phyloP scores from a whole-genome alignment of 345 rosid species.

The Populus deltoides region DNA sequence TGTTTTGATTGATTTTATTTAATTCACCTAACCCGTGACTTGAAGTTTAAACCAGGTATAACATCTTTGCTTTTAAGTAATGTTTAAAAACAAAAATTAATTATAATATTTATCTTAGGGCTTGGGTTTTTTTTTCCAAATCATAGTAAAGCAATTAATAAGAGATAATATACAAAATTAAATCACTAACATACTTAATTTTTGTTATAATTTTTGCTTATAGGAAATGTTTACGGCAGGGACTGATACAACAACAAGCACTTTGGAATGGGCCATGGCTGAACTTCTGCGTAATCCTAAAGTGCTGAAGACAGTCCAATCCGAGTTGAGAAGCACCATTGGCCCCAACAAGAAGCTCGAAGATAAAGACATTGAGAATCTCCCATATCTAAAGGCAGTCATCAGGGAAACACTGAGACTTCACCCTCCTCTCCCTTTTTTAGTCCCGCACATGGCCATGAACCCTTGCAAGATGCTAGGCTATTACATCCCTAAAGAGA shows the following conservation, averaged over 20 bases:
- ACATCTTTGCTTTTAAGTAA: no score
- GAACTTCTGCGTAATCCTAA: constrained; percentile 63
- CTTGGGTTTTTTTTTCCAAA: no score
- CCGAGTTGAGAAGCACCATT: constrained; percentile 45
- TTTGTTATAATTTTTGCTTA: background rate
- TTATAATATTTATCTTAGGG: no score
- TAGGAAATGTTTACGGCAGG: constrained; percentile 87
- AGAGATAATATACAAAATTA: background rate
- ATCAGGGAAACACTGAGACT: constrained; percentile 73
- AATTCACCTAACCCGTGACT: no score
- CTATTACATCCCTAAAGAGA: constrained; percentile 60
- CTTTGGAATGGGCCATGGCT: constrained; percentile 86
- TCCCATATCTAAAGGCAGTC: constrained; percentile 65
- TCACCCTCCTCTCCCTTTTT: constrained; percentile 75
- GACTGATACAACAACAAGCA: constrained; percentile 83
- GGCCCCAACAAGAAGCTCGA: constrained; percentile 36
- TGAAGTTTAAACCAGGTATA: no score
- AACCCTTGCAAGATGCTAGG: constrained; percentile 50
- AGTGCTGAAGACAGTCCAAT: constrained; percentile 43
- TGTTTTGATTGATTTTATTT: no score
- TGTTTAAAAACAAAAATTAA: no score
- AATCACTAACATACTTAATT: background rate
- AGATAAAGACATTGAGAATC: constrained; percentile 54
- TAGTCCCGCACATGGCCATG: constrained; percentile 85
- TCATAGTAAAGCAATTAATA: background rate